Evolutionary conservation across 495 filamentous ascomycete genomes (phyloP), one percentile per base, ranked within the genome.

Genomic region (Hypoxylon intermedium): DNA sequence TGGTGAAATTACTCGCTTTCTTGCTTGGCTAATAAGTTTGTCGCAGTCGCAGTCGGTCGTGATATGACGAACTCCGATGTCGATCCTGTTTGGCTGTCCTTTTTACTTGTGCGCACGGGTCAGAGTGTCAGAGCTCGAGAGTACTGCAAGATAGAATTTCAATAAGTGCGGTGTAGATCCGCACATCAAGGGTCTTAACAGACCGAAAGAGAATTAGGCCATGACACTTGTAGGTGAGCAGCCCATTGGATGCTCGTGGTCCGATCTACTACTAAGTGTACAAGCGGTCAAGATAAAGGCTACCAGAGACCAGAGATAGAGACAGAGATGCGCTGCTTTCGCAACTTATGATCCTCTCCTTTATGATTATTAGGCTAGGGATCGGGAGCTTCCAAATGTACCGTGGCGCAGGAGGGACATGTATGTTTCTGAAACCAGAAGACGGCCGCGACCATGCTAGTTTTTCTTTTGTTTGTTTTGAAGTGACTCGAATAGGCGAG

Each of bases 231-330:
- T 53, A 65, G 53, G 60, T 55, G 58, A 51, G 9, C 43, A 36
- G 34, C 36, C 38, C 45, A 63, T 51, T 66, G 51, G 53, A 53
- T 26, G 34, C 33, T 47, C 48, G 44, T 62, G 49, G 58, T 59
- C 54, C 60, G 61, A 65, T 64, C 58, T 63, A 53, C 58, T 63
- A 53, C 43, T 44, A 47, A 53, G 44, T 65, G n/a, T n/a, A n/a
- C n/a, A 58, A 71, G 68, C 68, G 66, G 66, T 69, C 68, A 69
- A 71, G 65, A 71, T 53, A 66, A 36, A 44, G 40, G 44, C 33
- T 47, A 47, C 28, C 7, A 34, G 7, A 30, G 13, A 12, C 18
- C 36, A 47, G 44, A 18, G 9, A 34, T 34, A 48, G 30, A 12
- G 1, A 48, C 18, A 38, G 15, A 13, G 2, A 58, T 53, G 52